phyloP scores from a whole-genome alignment of 2,329 filamentous ascomycete species.

The Phyllosticta capitalensis region DNA sequence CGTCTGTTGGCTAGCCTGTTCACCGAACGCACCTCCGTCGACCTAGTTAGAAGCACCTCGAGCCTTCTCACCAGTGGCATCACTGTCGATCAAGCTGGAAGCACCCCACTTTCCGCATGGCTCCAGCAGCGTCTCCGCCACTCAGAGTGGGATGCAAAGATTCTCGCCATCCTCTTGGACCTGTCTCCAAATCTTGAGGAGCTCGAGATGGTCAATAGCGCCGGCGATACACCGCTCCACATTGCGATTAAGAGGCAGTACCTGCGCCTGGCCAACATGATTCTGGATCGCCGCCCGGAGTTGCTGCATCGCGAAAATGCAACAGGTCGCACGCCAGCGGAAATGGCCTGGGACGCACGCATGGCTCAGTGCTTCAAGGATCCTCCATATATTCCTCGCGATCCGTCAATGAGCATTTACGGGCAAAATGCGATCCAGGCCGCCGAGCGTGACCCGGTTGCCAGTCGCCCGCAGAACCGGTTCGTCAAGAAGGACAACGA shows the following conservation, averaged over 20 bases:
- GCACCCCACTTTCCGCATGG: slow-evolving; percentile 51
- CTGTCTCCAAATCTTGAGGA: slow-evolving; percentile 39
- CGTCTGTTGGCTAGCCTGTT: slow-evolving; percentile 50
- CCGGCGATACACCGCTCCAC: slow-evolving; percentile 58
- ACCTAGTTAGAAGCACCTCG: too few relatives aligned
- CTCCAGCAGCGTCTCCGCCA: slow-evolving; percentile 1
- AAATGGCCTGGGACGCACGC: slow-evolving; percentile 52
- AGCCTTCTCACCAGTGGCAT: too few relatives aligned
- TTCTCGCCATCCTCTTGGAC: slow-evolving; percentile 22
- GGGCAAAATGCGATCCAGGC: neutral
- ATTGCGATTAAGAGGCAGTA: slow-evolving; percentile 37
- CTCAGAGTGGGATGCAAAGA: neutral
- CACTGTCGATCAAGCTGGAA: slow-evolving; percentile 38
- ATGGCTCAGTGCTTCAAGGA: slow-evolving; percentile 27
- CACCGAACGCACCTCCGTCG: slow-evolving; percentile 44
- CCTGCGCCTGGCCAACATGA: slow-evolving; percentile 34
- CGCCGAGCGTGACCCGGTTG: neutral
- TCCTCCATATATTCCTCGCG: slow-evolving; percentile 12
- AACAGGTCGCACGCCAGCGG: slow-evolving; percentile 62
- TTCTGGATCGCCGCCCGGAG: slow-evolving; percentile 46
- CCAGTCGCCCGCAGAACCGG: neutral
- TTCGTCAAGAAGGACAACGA: slow-evolving; percentile 18
- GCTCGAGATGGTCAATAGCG: slow-evolving; percentile 50
- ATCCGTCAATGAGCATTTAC: slow-evolving; percentile 10
- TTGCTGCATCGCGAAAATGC: slow-evolving; percentile 65